Conservation (phyloP, 1,284 basidiomycete genomes). For the Boletus semigastroideus region DNA sequence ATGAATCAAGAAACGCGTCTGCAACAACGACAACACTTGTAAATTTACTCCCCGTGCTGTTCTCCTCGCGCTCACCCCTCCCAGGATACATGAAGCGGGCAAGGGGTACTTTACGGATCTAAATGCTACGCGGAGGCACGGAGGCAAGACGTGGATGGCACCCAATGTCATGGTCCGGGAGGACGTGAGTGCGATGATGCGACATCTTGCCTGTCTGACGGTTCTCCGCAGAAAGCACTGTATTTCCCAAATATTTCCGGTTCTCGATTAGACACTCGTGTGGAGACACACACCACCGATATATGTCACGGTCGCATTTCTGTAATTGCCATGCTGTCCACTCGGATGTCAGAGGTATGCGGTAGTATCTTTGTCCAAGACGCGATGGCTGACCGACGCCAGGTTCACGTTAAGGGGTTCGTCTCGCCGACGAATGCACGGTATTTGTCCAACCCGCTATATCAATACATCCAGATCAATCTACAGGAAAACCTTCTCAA, state of each 20-base stretch:
- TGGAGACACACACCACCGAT: conserved; percentile 73
- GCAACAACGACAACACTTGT: conserved; percentile 79
- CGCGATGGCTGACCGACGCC: conserved; percentile 8
- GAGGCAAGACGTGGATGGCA: conserved; percentile 95
- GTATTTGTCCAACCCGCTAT: conserved; percentile 63
- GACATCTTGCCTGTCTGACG: conserved; percentile 4
- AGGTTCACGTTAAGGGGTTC: conserved; percentile 85
- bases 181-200: conserved; percentile 59
- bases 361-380: not conserved
- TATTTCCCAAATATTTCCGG: conserved; percentile 93
- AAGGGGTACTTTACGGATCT: conserved; percentile 92
- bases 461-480: conserved; percentile 87
- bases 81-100: conserved; percentile 80
- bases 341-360: conserved; percentile 81
- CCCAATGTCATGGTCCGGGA: conserved; percentile 83
- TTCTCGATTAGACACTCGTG: conserved; percentile 55
- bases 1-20: conserved; percentile 72
- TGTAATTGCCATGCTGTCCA: conserved; percentile 78
- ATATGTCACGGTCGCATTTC: conserved; percentile 77
- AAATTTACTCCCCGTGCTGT: conserved; percentile 29
- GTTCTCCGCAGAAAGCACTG: conserved; percentile 66
- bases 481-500: conserved; percentile 91
- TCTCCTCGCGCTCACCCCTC: conserved; percentile 4
- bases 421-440: conserved; percentile 60
- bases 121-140: conserved; percentile 77